Evolutionary conservation across 169 alveolate genomes (phyloP), one percentile per base, ranked within the genome.

Genomic region (Eimeria zaria): DNA sequence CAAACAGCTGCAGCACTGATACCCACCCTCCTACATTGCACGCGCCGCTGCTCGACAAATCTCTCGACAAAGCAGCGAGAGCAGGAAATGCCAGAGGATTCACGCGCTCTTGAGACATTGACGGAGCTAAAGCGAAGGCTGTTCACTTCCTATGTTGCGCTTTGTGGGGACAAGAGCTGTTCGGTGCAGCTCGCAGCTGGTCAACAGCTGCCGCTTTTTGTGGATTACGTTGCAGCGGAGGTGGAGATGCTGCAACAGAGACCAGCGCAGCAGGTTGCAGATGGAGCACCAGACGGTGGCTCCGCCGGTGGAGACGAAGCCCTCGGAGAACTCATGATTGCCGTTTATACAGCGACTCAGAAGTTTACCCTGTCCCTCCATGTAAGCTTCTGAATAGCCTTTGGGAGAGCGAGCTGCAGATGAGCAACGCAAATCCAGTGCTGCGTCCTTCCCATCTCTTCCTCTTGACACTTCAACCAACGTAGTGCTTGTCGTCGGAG

Each of bases 161-260:
- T 87, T 22, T 87, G 94, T 55, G 94, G 94, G 53, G 94, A 87
- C 83, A 87, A 64, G 83, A 48, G 55, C 53, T 87, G 94, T 67
- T 55, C 94, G 18, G 94, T 87, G 80, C 94, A 87, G 83, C 94
- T 62, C 18, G 83, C 94, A 46, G 94, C 94, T 46, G 94, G 94
- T 27, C 94, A 62, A 64, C 94, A 87, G 94, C 83, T 87, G 94
- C 94, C 94, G 20, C 27, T 14, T 12, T 87, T 87, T 87, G 94
- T 87, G 67, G 84, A 87, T 60, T 87, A 41, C 64, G 62, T 87
- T 64, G 94, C 94, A 44, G 94, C 83, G 44, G 94, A 87, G 14
- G 67, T 64, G 60, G 94, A 87, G 48, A 24, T n/a, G 83, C 64
- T 87, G 60, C 94, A 87, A 27, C 83, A 64, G 33, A 62, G n/a